Conservation (phyloP, 352 stramenopile species). For the Phytophthora sansomeana region DNA sequence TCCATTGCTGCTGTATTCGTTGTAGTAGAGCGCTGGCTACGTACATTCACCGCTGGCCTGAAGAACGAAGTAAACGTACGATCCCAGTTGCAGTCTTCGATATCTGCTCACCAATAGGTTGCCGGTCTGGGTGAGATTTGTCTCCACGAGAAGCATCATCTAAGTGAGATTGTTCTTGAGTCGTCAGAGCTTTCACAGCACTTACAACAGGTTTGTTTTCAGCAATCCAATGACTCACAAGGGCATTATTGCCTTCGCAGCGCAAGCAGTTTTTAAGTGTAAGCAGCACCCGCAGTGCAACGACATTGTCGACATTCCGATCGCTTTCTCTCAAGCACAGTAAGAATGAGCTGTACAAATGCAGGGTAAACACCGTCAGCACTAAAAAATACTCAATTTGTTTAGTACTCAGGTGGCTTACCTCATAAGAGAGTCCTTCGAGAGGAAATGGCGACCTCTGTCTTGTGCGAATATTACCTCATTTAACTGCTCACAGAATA, state of each 20-base stretch:
- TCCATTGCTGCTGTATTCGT: background rate
- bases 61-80: slow-evolving; percentile 31
- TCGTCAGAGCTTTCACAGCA: slow-evolving; percentile 30
- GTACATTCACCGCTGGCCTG: background rate
- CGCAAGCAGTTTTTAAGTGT: slow-evolving; percentile 69
- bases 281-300: slow-evolving; percentile 60
- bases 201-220: slow-evolving; percentile 34
- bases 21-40: background rate
- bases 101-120: slow-evolving; percentile 49
- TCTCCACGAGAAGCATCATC: slow-evolving; percentile 6
- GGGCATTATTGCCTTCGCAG: slow-evolving; percentile 43
- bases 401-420: slow-evolving; percentile 11
- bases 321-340: slow-evolving; percentile 34
- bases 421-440: slow-evolving; percentile 30
- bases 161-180: slow-evolving; percentile 8
- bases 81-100: slow-evolving; percentile 59
- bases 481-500: slow-evolving; percentile 71
- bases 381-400: background rate
- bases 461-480: slow-evolving; percentile 50
- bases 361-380: slow-evolving; percentile 1
- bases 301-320: slow-evolving; percentile 20
- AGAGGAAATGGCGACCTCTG: slow-evolving; percentile 2
- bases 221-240: slow-evolving; percentile 43
- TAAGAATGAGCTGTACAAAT: slow-evolving; percentile 31
- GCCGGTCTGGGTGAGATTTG: slow-evolving; percentile 6